Percentiles rank a stretch among this genome's conserved stretches.
These are phyloP conservation scores for Lecanicillium sp. DNA, from an alignment of 2,329 filamentous ascomycete species.

Conservation along the genomic window DNA sequence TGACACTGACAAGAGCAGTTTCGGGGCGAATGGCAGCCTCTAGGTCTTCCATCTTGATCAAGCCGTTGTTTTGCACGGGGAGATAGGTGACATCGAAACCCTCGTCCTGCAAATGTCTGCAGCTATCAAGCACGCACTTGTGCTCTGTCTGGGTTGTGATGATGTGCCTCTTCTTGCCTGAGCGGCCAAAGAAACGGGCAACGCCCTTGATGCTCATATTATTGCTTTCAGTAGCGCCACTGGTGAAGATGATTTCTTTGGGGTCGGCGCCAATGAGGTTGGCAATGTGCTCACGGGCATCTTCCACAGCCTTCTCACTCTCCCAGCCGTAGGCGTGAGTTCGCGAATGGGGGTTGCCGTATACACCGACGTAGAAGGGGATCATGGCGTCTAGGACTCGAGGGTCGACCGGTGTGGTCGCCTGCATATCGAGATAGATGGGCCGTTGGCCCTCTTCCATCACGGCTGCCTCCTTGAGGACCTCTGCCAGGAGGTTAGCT, in stretches of 20 bases:
- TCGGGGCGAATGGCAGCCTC: slow-evolving; percentile 86
- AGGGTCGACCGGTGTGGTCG: slow-evolving; percentile 90
- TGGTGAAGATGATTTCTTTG: slow-evolving; percentile 98
- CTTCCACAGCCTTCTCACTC: slow-evolving; percentile 87
- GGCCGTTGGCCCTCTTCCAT: slow-evolving; percentile 90
- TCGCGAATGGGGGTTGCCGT: slow-evolving; percentile 93
- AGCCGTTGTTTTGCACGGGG: slow-evolving; percentile 78
- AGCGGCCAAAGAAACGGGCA: slow-evolving; percentile 85
- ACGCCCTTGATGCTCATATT: slow-evolving; percentile 99
- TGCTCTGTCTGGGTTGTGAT: slow-evolving; percentile 97
- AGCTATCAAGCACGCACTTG: slow-evolving; percentile 97
- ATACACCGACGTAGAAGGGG: slow-evolving; percentile 85
- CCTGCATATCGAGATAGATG: slow-evolving; percentile 98
- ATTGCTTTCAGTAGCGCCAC: slow-evolving; percentile 95
- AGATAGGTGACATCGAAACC: slow-evolving; percentile 97
- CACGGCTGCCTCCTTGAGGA: slow-evolving; percentile 84
- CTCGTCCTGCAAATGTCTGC: slow-evolving; percentile 91
- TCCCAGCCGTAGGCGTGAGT: slow-evolving; percentile 99
- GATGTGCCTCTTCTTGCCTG: slow-evolving; percentile 96
- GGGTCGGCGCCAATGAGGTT: slow-evolving; percentile 85
- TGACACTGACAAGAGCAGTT: slow-evolving; percentile 88
- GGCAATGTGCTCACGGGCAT: slow-evolving; percentile 77
- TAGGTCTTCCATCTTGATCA: slow-evolving; percentile 76
- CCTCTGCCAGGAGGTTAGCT: slow-evolving; percentile 37
- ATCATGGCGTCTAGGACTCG: slow-evolving; percentile 95